Percentiles rank a stretch among this genome's conserved stretches.
Evolutionary conservation across 2,329 filamentous ascomycete genomes (phyloP).

Genomic region (Cordyceps tenuipes): DNA sequence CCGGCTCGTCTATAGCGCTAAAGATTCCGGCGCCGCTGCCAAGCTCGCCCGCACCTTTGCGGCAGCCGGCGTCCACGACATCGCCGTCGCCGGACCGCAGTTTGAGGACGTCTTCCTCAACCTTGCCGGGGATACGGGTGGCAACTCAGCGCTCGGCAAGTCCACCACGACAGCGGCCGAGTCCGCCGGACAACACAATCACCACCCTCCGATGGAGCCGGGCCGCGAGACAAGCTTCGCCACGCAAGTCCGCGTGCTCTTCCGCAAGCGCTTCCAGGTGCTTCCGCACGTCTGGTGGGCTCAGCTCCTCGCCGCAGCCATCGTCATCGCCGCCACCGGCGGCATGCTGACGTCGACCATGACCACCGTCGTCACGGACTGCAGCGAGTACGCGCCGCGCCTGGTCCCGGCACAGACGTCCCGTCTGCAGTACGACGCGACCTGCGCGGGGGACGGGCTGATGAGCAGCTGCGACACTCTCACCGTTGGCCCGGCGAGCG

Average conservation of each 20-base stretch:
- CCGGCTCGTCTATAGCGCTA: constrained; percentile 47
- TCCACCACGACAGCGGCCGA: neutral
- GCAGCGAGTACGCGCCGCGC: constrained; percentile 32
- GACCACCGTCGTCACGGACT: constrained; percentile 39
- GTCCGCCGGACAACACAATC: too few relatives aligned
- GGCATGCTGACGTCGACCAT: constrained; percentile 64
- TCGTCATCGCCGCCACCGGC: constrained; percentile 66
- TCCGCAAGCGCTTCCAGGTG: constrained; percentile 65
- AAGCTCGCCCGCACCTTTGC: constrained; percentile 33
- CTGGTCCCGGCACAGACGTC: neutral
- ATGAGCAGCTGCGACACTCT: constrained; percentile 8
- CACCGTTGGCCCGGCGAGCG: constrained; percentile 15
- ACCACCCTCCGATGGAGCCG: neutral
- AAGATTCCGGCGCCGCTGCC: constrained; percentile 21
- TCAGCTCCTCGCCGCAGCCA: constrained; percentile 60
- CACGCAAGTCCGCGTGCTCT: constrained; percentile 59
- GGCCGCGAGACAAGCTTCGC: constrained; percentile 14
- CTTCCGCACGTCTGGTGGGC: constrained; percentile 68
- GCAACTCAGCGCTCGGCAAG: constrained; percentile 14
- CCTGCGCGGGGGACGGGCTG: constrained; percentile 27
- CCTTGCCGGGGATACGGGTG: constrained; percentile 18
- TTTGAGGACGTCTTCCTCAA: constrained; percentile 27
- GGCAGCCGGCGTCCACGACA: constrained; percentile 35
- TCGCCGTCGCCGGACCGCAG: constrained; percentile 23
- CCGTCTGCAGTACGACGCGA: constrained; percentile 15